These are phyloP conservation scores for Malus hybrid DNA, from an alignment of 331 rosid species.

Conservation along the genomic window DNA sequence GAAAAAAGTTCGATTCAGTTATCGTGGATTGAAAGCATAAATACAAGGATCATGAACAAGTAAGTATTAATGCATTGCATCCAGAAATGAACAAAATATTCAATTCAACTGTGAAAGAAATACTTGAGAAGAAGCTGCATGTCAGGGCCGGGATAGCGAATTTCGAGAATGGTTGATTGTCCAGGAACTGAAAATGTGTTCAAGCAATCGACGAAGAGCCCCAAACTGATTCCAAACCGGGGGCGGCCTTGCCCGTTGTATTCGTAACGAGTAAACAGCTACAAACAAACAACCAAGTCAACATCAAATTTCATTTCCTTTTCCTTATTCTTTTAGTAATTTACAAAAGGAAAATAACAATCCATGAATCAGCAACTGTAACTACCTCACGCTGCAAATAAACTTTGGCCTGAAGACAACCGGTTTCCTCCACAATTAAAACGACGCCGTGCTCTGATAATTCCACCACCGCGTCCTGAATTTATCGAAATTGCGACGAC, in stretches of 20 bases:
- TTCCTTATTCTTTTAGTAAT: not conserved
- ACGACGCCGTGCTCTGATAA: conserved; percentile 86
- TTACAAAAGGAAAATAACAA: no score
- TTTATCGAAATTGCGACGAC: not conserved
- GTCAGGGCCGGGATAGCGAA: conserved; percentile 89
- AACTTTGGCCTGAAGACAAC: conserved; percentile 91
- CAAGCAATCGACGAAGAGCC: conserved; percentile 78
- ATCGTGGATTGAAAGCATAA: not conserved
- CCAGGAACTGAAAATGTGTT: conserved; percentile 78
- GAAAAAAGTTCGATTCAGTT: not conserved
- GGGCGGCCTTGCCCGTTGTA: conserved; percentile 78
- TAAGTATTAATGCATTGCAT: not conserved
- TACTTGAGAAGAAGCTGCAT: conserved; percentile 94
- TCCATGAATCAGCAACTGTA: not conserved
- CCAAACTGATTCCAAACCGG: conserved; percentile 79
- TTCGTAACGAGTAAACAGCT: conserved; percentile 76
- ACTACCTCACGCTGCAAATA: conserved; percentile 91
- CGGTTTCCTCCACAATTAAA: conserved; percentile 71
- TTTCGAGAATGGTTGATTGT: conserved; percentile 50
- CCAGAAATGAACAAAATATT: not conserved
- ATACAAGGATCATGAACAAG: not conserved
- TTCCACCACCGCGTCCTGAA: conserved; percentile 72
- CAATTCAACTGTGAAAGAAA: not conserved
- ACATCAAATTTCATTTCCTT: not conserved
- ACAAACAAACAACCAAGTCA: not conserved